Evolutionary conservation across 2,329 filamentous ascomycete species (phyloP), one percentile per base, ranked within the genome.

Genomic region (Didymella keratinophila): DNA sequence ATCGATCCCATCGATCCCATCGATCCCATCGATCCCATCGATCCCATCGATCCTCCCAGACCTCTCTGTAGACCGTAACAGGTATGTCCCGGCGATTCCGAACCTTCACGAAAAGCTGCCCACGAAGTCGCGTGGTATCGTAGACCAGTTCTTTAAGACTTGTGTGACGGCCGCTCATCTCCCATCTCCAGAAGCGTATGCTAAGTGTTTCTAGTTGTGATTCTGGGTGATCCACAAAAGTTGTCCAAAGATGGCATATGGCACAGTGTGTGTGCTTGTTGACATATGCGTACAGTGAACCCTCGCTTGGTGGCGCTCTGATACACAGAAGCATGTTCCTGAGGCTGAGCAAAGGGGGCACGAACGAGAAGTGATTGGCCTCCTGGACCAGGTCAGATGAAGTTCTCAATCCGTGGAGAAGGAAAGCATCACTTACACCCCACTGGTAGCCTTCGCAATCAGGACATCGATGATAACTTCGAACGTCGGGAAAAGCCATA

Each of bases 181-280:
- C 55, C 61, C 56, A 62, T 23, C 59, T 57, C 63, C 63, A 66
- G 11, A 61, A 57, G 1, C 30, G 43, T 20, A 66, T 25, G 11
- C 41, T 56, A 11, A 63, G 45, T 20, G 28, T 50, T 11, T 63
- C 52, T 11, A 63, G 42, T 11, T 50, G 34, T 5, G 41, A 48
- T 2, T 47, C 18, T 28, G 42, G 12, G 4, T 16, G n/a, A 11
- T 42, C 43, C 11, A 18, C 21, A 34, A 56, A 61, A 0, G 12
- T 52, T 2, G 41, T 34, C 62, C 62, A 63, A 2, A 61, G 18
- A 14, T 46, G 46, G 8, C 48, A 34, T 32, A 63, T 53, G 7
- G 51, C 44, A 36, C 56, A 60, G 23, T 60, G 58, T 14, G 61
- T 56, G 23, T 63, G 61, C n/a, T 51, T 37, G 16, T 34, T 52